Evolutionary conservation across 257 asterid species (phyloP).

Genomic region (Rehmannia glutinosa): DNA sequence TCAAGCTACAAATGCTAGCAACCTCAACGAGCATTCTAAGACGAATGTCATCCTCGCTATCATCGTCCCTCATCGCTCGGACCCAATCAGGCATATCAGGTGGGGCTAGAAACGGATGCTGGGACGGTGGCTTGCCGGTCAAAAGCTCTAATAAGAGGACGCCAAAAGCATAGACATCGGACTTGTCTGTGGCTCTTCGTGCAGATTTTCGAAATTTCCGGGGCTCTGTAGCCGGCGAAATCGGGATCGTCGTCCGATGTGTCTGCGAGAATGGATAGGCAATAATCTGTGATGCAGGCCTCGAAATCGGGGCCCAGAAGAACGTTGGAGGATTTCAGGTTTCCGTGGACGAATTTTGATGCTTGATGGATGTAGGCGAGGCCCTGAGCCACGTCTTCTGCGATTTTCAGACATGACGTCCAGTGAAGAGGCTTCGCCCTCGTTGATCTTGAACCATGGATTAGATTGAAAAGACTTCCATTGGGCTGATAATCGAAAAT

Average conservation of each 20-base stretch:
- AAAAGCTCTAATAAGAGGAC: slow-evolving; percentile 75
- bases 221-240: slow-evolving; percentile 51
- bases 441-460: slow-evolving; percentile 83
- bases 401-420: slow-evolving; percentile 96
- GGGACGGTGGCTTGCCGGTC: slow-evolving; percentile 78
- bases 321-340: slow-evolving; percentile 84
- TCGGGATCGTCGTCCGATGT: slow-evolving; percentile 57
- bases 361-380: slow-evolving; percentile 98
- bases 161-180: slow-evolving; percentile 88
- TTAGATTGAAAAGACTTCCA: slow-evolving; percentile 94
- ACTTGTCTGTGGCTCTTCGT: slow-evolving; percentile 50
- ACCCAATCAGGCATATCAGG: slow-evolving; percentile 90
- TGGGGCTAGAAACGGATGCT: slow-evolving; percentile 82
- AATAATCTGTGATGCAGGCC: slow-evolving; percentile 84
- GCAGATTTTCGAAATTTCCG: slow-evolving; percentile 62
- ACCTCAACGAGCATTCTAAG: slow-evolving; percentile 83
- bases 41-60: slow-evolving; percentile 63
- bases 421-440: slow-evolving; percentile 93
- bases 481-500: slow-evolving; percentile 84
- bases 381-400: slow-evolving; percentile 94
- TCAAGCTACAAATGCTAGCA: slow-evolving; percentile 74
- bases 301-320: slow-evolving; percentile 90
- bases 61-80: slow-evolving; percentile 91
- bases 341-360: slow-evolving; percentile 75
- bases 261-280: slow-evolving; percentile 58